A percentile compares a stretch with the other conserved stretches of the same genome.
These are phyloP conservation scores for Amauroascus verrucosus DNA, from an alignment of 2,329 filamentous ascomycete genomes.

Conservation along the genomic window DNA sequence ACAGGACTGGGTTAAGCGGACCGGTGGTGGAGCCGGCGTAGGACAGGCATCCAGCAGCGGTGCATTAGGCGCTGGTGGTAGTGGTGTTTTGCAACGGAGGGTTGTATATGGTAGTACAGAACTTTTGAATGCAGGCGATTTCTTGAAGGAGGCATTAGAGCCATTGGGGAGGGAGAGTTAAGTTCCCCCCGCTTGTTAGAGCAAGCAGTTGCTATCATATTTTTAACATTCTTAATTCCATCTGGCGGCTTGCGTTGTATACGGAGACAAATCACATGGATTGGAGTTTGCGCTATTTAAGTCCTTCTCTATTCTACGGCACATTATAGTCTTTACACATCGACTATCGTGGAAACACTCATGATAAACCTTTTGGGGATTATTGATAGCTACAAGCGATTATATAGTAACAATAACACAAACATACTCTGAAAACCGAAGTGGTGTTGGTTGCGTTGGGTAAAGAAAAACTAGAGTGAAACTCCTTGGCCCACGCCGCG, in stretches of 20 bases:
- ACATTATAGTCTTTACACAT: no score
- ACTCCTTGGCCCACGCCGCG: not conserved
- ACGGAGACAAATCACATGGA: not conserved
- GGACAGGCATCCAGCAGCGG: slow-evolving; percentile 33
- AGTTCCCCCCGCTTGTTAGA: not conserved
- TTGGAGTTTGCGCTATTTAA: not conserved
- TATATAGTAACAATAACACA: not conserved
- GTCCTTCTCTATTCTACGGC: no score
- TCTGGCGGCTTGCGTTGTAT: not conserved
- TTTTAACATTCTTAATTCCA: not conserved
- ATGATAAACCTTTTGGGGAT: no score
- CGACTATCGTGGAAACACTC: no score
- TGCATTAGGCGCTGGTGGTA: slow-evolving; percentile 22
- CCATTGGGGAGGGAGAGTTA: slow-evolving; percentile 47
- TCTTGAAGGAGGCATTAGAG: slow-evolving; percentile 48
- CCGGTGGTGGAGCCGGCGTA: slow-evolving; percentile 46
- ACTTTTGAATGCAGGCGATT: slow-evolving; percentile 53
- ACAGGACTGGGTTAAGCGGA: slow-evolving; percentile 86
- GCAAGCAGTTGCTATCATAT: not conserved
- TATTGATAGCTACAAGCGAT: no score
- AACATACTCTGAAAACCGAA: not conserved
- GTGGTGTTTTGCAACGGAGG: slow-evolving; percentile 44
- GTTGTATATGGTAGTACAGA: slow-evolving; percentile 94
- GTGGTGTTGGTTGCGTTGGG: no score
- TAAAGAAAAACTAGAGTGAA: not conserved